Conservation (phyloP, 2,329 filamentous ascomycete species). For the Alternaria hordeiaustralica region DNA sequence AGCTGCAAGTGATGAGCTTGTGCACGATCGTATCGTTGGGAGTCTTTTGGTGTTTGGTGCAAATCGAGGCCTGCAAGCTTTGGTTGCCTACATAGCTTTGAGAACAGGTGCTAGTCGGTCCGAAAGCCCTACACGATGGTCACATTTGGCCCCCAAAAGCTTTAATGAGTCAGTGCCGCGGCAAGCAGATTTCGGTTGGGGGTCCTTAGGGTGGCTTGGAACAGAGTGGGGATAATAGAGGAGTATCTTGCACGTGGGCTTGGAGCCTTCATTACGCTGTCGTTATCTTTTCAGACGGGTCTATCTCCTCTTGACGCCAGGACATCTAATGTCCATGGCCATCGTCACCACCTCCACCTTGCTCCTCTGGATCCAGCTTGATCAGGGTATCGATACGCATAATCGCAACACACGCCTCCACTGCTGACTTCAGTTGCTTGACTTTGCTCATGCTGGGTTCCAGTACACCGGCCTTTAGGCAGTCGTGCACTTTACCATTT, state of each 20-base stretch:
- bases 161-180: neutral
- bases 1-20: neutral
- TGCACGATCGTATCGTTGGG: neutral
- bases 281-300: conserved; percentile 13
- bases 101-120: neutral
- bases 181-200: neutral
- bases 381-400: conserved; percentile 99
- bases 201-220: neutral
- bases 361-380: conserved; percentile 91
- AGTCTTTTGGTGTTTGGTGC: neutral
- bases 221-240: neutral
- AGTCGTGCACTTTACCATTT: conserved; percentile 89
- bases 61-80: neutral
- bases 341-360: conserved; percentile 73
- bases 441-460: conserved; percentile 99
- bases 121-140: neutral
- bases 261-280: conserved; percentile 18
- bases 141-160: neutral
- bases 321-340: conserved; percentile 77
- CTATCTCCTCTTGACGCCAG: conserved; percentile 6
- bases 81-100: neutral
- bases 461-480: conserved; percentile 91
- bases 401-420: conserved; percentile 97
- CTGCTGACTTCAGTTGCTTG: conserved; percentile 95
- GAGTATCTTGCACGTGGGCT: conserved; percentile 10